phyloP scores from a whole-genome alignment of 768 basidiomycete species.

The Leccinum subgranulosum region DNA sequence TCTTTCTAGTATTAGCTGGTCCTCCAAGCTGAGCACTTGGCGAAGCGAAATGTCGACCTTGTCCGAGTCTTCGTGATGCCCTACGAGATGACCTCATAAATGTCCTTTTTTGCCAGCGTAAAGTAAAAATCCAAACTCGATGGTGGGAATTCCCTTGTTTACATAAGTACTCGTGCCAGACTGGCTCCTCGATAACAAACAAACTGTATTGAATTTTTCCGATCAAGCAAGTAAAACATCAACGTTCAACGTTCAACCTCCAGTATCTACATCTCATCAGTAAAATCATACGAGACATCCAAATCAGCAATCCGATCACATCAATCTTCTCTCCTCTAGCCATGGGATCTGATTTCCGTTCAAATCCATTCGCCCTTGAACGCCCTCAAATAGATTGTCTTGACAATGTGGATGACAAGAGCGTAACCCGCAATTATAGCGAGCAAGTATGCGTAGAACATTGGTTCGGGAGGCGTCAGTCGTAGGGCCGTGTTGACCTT shows the following conservation, averaged over 20 bases:
- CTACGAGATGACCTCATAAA: slow-evolving; percentile 15
- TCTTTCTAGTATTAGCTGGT: background rate
- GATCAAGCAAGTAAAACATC: background rate
- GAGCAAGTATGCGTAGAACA: slow-evolving; percentile 28
- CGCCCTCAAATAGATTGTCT: slow-evolving; percentile 23
- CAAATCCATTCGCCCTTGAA: slow-evolving; percentile 33
- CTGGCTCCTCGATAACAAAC: no score
- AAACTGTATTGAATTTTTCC: no score
- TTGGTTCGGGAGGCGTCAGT: slow-evolving; percentile 25
- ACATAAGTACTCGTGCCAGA: background rate
- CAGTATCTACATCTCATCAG: background rate
- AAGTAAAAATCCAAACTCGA: background rate
- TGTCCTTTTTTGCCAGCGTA: background rate
- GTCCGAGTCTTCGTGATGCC: slow-evolving; percentile 2
- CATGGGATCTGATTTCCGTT: background rate
- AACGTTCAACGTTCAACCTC: no score
- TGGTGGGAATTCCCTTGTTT: background rate
- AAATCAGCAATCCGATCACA: background rate
- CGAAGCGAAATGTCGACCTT: slow-evolving; percentile 7
- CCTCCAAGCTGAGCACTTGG: background rate
- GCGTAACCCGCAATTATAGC: slow-evolving; percentile 23
- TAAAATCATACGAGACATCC: background rate
- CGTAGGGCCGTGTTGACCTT: slow-evolving; percentile 29
- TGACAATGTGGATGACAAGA: slow-evolving; percentile 25
- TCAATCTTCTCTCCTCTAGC: background rate